Evolutionary conservation across 1,139 yeast species (phyloP), one percentile per base, ranked within the genome.

Genomic region (Suhomyces atakaporum): DNA sequence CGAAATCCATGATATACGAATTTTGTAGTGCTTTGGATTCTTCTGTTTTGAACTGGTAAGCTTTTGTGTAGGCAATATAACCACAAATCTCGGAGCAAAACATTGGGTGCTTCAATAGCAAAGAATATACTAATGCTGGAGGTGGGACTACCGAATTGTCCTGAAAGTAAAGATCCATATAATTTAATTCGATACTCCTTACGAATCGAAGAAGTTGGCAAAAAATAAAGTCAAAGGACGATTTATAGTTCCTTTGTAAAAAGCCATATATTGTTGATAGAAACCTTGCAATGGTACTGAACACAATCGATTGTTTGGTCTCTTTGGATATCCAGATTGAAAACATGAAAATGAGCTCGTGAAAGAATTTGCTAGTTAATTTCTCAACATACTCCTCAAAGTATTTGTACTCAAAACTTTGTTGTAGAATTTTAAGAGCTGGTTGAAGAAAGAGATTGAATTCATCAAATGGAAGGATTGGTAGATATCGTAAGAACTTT

Each of bases 1-100:
- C 69, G 6, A 76, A 50, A 51, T 83, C 89, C 67, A 79, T 68
- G 7, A 81, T 74, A 40, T 72, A 75, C 0, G 76, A 61, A 38
- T 80, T 79, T 36, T 77, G 81, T 5, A 73, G 36, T n/a, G 48
- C 46, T 28, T 70, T 67, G 19, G 56, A 48, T 6, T 49, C 43
- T 5, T 57, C 54, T 9, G 54, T 49, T 22, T 48, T 79, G 37
- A 58, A 53, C 2, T 41, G 35, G 33, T 53, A 59, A 20, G 43
- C 46, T 44, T 79, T 79, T 31, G 74, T 58, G 33, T 58, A 58
- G 3, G 75, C 62, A 14, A 82, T 54, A 50, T 73, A 77, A 3
- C 68, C 70, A 51, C 85, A 76, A 1, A 70, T 39, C 23, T 67
- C 68, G 3, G 83, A 73, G 4, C 75, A 53, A 2, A 74, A 47